Base-by-base conservation (phyloP, 371 early-diverging fungal species). In the Amoeboaphelidium occidentale region DNA sequence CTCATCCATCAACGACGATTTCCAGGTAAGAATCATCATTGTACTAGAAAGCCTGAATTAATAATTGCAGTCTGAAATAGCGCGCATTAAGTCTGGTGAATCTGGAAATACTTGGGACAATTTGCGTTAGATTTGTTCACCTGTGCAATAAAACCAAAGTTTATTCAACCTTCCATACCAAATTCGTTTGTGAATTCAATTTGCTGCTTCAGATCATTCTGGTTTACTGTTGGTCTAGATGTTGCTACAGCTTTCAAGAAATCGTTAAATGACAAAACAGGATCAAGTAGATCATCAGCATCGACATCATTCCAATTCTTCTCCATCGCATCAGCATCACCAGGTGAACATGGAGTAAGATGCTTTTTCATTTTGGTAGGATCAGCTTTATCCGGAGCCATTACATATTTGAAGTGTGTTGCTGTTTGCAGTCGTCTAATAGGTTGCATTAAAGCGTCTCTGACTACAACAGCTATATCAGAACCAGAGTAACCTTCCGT, bases 401-500 rank as follows among this genome's bases (percentile, higher is more conserved):
- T 47, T 53, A 86, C 85, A 63, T 71, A 62, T 66, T 81, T 84
- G 62, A 91, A 94, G 55, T 92, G 91, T 24, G 90, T 92, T n/a
- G 92, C 88, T 47, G 65, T 66, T 59, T 92, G 96, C 17, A 94
- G 89, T 62, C 88, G 89, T 27, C 92, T 78, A 47, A 94, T 79
- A 1, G 94, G 92, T 63, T 86, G 81, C 88, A 94, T 90, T 57
- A 94, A 63, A 1, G 94, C 94, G 63, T 94, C 94, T 6, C 90
- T 72, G 17, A 91, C 92, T 12, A 88, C 67, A 41, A 84, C 77
- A 6, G 84, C 79, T 48, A 94, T 84, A 74, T 93, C 91, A 1
- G 89, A 87, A 17, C 93, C 91, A 53, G 89, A 85, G 61, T 77
- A 85, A 20, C 92, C 90, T 43, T 85, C 85, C 2, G 90, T 86